phyloP scores from a whole-genome alignment of 805 yeast genomes.

The Candida ficus region DNA sequence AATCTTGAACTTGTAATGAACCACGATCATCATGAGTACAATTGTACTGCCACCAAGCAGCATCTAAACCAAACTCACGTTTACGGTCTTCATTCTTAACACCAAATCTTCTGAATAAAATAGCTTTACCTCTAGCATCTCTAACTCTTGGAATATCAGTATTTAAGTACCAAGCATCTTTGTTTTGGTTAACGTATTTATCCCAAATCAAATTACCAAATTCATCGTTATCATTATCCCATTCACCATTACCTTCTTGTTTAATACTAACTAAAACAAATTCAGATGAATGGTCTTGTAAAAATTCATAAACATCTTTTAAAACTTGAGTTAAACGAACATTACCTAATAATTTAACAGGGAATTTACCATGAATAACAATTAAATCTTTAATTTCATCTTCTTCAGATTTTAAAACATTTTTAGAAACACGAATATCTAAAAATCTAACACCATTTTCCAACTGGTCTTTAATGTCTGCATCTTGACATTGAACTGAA shows the following conservation, averaged over 20 bases:
- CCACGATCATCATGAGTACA: slow-evolving; percentile 64
- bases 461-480: slow-evolving; percentile 54
- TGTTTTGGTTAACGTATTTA: slow-evolving; percentile 42
- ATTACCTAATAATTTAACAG: slow-evolving; percentile 57
- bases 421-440: slow-evolving; percentile 60
- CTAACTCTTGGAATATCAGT: slow-evolving; percentile 52
- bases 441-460: slow-evolving; percentile 70
- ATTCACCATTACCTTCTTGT: slow-evolving; percentile 65
- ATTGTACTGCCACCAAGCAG: slow-evolving; percentile 62
- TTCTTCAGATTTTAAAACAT: slow-evolving; percentile 46
- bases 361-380: slow-evolving; percentile 73
- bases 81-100: slow-evolving; percentile 40
- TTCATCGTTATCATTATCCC: slow-evolving; percentile 61
- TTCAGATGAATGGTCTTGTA: slow-evolving; percentile 49
- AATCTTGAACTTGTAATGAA: slow-evolving; percentile 62
- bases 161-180: slow-evolving; percentile 57
- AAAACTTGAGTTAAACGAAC: slow-evolving; percentile 47
- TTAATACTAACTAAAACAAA: slow-evolving; percentile 63
- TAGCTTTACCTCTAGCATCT: slow-evolving; percentile 61
- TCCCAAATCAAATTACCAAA: slow-evolving; percentile 60
- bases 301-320: slow-evolving; percentile 53
- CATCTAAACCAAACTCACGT: slow-evolving; percentile 58
- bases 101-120: slow-evolving; percentile 70
- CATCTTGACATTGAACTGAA: slow-evolving; percentile 72
- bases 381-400: slow-evolving; percentile 46